Conservation (phyloP, 305 asterid species). For the Petunia hybrid region DNA sequence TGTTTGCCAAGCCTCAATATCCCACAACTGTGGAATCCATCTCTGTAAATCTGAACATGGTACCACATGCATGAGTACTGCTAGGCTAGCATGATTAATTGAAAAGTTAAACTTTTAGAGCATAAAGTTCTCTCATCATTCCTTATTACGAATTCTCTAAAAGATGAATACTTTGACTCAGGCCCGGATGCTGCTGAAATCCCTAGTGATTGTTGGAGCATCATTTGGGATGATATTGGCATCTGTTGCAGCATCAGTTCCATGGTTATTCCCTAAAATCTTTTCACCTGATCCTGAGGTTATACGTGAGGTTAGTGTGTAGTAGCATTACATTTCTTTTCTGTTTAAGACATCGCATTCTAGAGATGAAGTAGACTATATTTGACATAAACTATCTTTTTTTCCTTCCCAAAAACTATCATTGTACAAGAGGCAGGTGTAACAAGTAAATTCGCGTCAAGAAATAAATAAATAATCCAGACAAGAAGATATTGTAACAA, state of each 20-base stretch:
- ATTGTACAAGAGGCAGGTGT: not conserved
- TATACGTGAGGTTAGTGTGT: slow-evolving; percentile 66
- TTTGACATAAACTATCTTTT: too few species aligned
- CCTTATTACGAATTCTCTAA: slow-evolving; percentile 29
- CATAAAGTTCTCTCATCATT: not conserved
- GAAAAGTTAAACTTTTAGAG: not conserved
- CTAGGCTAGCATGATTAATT: not conserved
- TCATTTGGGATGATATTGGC: slow-evolving; percentile 72
- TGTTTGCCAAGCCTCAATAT: not conserved
- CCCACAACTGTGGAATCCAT: not conserved
- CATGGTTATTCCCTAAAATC: slow-evolving; percentile 82
- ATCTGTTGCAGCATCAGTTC: slow-evolving; percentile 76
- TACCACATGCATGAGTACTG: not conserved
- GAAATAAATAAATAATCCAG: too few species aligned
- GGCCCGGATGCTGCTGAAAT: slow-evolving; percentile 82
- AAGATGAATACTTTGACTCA: slow-evolving; percentile 45
- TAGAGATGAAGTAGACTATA: not conserved
- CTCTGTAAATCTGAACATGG: not conserved
- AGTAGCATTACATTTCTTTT: slow-evolving; percentile 21
- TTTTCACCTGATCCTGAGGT: slow-evolving; percentile 85
- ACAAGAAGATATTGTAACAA: too few species aligned
- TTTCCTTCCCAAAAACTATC: not conserved
- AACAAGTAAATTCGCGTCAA: too few species aligned
- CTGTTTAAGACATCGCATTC: slow-evolving; percentile 19
- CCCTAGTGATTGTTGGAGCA: slow-evolving; percentile 79